Evolutionary conservation across 2,329 filamentous ascomycete species (phyloP).

Genomic region (Phyllosticta paracitricarpa): DNA sequence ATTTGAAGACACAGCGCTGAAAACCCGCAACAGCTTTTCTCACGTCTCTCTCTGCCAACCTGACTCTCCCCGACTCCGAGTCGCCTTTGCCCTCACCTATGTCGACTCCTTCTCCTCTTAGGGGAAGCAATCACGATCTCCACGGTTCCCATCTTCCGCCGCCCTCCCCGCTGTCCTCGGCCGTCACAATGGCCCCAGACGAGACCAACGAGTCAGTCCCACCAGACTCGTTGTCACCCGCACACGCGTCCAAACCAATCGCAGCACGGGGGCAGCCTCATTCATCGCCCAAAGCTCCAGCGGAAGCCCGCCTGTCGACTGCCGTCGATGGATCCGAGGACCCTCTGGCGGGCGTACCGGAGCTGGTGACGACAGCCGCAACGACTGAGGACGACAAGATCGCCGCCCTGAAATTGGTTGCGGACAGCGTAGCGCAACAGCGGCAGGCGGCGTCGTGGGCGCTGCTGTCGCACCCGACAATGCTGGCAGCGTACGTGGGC

Average conservation of each 20-base stretch:
- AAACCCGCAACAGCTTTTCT: slow-evolving; percentile 56
- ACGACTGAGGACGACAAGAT: slow-evolving; percentile 49
- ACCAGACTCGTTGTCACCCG: slow-evolving; percentile 4
- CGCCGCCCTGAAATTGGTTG: slow-evolving; percentile 61
- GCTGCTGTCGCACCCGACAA: slow-evolving; percentile 36
- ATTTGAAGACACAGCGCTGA: neutral
- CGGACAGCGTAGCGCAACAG: slow-evolving; percentile 76
- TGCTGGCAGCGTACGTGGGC: slow-evolving; percentile 21
- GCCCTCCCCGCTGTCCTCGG: slow-evolving; percentile 24
- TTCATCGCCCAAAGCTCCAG: slow-evolving; percentile 12
- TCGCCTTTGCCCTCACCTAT: slow-evolving; percentile 50
- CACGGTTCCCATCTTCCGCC: slow-evolving; percentile 30
- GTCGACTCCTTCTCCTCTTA: slow-evolving; percentile 52
- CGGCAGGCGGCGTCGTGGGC: slow-evolving; percentile 55
- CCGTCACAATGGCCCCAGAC: slow-evolving; percentile 21
- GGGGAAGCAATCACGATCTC: slow-evolving; percentile 26
- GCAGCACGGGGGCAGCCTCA: slow-evolving; percentile 8
- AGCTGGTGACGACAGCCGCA: slow-evolving; percentile 50
- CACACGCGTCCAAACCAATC: neutral
- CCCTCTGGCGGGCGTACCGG: slow-evolving; percentile 47
- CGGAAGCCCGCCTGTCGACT: slow-evolving; percentile 9
- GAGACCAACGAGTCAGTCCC: slow-evolving; percentile 13
- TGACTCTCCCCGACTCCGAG: slow-evolving; percentile 51
- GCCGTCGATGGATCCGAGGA: neutral
- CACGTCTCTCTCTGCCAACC: slow-evolving; percentile 69